Evolutionary conservation across 2,329 filamentous ascomycete species (phyloP).

Genomic region (Talaromyces amestolkiae): DNA sequence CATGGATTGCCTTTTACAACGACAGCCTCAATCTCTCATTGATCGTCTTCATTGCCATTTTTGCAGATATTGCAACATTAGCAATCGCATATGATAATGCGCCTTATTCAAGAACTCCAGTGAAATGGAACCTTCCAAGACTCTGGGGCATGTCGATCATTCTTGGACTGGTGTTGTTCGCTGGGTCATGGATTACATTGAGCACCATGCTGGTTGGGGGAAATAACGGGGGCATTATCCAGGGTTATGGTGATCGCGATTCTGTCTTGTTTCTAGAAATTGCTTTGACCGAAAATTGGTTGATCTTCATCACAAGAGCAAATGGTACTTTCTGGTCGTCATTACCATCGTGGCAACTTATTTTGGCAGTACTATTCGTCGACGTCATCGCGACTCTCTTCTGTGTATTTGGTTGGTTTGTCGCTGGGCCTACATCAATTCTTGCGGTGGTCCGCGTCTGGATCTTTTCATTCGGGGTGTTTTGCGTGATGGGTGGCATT

Average conservation of each 20-base stretch:
- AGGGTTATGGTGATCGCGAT: constrained; percentile 82
- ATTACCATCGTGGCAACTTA: constrained; percentile 80
- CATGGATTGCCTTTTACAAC: constrained; percentile 89
- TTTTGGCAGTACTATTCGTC: constrained; percentile 73
- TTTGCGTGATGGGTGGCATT: constrained; percentile 74
- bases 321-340: constrained; percentile 92
- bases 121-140: constrained; percentile 94
- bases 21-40: constrained; percentile 78
- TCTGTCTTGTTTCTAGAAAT: constrained; percentile 86
- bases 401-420: constrained; percentile 81
- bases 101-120: constrained; percentile 77
- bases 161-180: constrained; percentile 74
- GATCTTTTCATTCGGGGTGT: constrained; percentile 87
- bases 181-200: constrained; percentile 84
- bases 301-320: constrained; percentile 93
- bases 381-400: constrained; percentile 83
- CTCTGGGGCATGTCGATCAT: constrained; percentile 90
- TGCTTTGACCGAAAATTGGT: constrained; percentile 89
- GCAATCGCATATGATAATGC: constrained; percentile 94
- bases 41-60: constrained; percentile 92
- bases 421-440: constrained; percentile 67
- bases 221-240: constrained; percentile 76
- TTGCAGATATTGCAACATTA: constrained; percentile 86
- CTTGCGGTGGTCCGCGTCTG: constrained; percentile 84
- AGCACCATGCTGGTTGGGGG: constrained; percentile 74